These are phyloP conservation scores for Murraya paniculata DNA, from an alignment of 345 rosid species.

Conservation along the genomic window DNA sequence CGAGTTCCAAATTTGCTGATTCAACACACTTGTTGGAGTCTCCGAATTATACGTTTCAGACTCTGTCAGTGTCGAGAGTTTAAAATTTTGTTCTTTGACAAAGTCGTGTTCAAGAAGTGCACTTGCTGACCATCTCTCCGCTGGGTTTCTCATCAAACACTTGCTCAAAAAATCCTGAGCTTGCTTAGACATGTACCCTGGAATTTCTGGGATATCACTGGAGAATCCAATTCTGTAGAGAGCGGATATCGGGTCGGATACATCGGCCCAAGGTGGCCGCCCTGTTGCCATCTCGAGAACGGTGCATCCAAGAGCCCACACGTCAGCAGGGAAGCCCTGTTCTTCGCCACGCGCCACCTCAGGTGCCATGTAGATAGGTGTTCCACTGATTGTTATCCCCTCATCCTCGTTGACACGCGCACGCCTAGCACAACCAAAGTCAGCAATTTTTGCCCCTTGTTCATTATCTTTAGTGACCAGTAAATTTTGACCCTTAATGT, in stretches of 20 bases:
- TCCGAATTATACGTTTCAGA: background rate
- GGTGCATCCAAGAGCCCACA: constrained; percentile 68
- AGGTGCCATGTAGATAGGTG: constrained; percentile 67
- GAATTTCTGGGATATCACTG: constrained; percentile 36
- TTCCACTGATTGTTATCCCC: constrained; percentile 25
- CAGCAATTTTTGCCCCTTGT: constrained; percentile 50
- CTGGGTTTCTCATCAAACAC: constrained; percentile 50
- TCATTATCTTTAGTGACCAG: constrained; percentile 24
- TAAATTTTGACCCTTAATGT: constrained; percentile 57
- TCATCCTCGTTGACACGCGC: no score
- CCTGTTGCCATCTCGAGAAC: constrained; percentile 61
- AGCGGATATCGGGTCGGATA: constrained; percentile 40
- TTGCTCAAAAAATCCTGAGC: constrained; percentile 47
- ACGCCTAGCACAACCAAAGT: constrained; percentile 55
- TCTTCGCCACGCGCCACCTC: constrained; percentile 61
- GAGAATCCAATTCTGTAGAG: constrained; percentile 51
- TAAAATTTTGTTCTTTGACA: constrained; percentile 4
- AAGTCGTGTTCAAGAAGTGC: constrained; percentile 48
- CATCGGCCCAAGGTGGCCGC: constrained; percentile 35
- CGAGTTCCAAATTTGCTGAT: constrained; percentile 29
- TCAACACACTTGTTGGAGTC: constrained; percentile 45
- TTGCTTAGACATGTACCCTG: constrained; percentile 34
- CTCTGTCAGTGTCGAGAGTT: constrained; percentile 3
- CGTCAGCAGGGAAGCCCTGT: constrained; percentile 51
- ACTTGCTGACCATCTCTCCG: constrained; percentile 45